Conservation (phyloP, 108 stramenopile species). For the Parietichytrium sp. region DNA sequence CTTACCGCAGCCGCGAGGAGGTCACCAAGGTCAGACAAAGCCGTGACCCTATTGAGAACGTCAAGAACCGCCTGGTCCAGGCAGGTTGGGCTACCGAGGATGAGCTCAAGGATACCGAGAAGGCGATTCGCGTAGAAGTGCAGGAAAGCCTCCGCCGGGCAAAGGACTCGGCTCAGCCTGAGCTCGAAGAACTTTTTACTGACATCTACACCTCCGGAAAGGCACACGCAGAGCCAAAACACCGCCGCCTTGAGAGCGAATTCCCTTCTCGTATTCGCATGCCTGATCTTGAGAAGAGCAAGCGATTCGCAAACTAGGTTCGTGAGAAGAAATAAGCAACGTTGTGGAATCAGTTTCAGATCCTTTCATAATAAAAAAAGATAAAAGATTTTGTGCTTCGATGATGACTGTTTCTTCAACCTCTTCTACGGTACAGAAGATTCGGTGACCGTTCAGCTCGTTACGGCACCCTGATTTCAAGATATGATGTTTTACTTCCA, state of each 20-base stretch:
- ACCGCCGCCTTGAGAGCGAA: slow-evolving; percentile 35
- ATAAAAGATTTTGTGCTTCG: no score
- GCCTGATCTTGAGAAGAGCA: slow-evolving; percentile 19
- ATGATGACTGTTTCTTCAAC: no score
- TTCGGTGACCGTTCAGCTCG: no score
- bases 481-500: no score
- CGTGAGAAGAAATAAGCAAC: no score
- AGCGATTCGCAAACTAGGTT: no score
- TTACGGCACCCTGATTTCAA: no score
- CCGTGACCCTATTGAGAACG: slow-evolving; percentile 93
- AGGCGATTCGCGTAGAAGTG: slow-evolving; percentile 87
- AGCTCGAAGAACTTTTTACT: slow-evolving; percentile 52
- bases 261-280: slow-evolving; percentile 29
- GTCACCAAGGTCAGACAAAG: slow-evolving; percentile 91
- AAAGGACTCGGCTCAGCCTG: slow-evolving; percentile 61
- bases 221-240: background rate
- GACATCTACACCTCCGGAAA: slow-evolving; percentile 50
- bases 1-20: slow-evolving; percentile 99
- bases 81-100: slow-evolving; percentile 79
- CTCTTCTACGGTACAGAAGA: no score
- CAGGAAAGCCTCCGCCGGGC: slow-evolving; percentile 78
- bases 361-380: no score
- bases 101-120: slow-evolving; percentile 94
- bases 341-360: no score
- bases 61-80: slow-evolving; percentile 87